Base-by-base conservation (phyloP, 768 basidiomycete species). In the Ramaria rubella region DNA sequence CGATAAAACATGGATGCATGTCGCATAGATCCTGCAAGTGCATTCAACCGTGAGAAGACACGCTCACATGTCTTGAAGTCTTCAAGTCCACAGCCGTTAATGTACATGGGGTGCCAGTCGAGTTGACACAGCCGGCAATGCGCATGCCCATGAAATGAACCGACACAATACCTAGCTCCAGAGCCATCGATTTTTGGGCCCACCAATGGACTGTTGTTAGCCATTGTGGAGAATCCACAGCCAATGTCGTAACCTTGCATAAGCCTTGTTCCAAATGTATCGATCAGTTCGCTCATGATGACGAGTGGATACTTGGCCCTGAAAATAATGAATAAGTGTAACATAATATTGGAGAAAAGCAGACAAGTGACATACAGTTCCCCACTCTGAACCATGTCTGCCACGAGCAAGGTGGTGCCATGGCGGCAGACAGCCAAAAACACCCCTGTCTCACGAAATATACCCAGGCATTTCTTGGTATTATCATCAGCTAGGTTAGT, bases 391-490 rank as follows among this genome's bases (percentile, higher is more conserved):
- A 72, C 45, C 70, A 74, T 72, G 52, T 75, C 73, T 0, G 57
- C 55, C 0, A 72, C 36, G 46, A 62, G 62, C 0, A 70, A 52
- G 2, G 69, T 55, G 0, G 72, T 62, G 2, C 70, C 69, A 65
- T 75, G 72, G 1, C 62, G 60, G 56, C 74, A 75, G 11, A 66
- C 64, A 55, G 59, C 53, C 0, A 70, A 64, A 57, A 77, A 77
- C 9, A 74, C 61, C 0, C 75, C 73, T 0, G 70, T 67, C 63
- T 75, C 70, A 0, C 69, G 58, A 50, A 72, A 77, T 7, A 73
- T 61, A 58, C 29, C 72, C 50, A 0, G 63, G 65, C 8, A 62
- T 48, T 1, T 52, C 52, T 1, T 61, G 61, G 7, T 55, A 49
- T n/a, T 34, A 27, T 0, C 66, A 1, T 61, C 57, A 0, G 62